These are phyloP conservation scores for Penicillium nucicola DNA, from an alignment of 495 filamentous ascomycete genomes.

Conservation along the genomic window DNA sequence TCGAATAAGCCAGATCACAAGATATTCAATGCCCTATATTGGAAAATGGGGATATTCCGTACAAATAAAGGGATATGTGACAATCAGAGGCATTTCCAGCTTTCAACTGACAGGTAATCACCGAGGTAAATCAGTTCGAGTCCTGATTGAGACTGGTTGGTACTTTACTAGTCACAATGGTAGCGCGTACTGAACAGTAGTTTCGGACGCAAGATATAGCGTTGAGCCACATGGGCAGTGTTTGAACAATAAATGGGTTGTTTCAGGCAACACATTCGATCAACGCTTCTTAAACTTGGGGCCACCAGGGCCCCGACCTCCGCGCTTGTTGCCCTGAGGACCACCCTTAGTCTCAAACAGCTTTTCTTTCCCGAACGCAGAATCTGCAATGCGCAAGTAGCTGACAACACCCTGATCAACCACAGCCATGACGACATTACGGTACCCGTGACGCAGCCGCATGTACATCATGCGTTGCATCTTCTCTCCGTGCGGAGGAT, in stretches of 20 bases:
- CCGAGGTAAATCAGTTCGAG: too few relatives aligned
- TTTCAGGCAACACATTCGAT: not conserved
- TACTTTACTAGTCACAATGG: too few relatives aligned
- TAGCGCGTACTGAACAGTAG: too few relatives aligned
- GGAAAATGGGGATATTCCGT: too few relatives aligned
- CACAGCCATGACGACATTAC: constrained; percentile 80
- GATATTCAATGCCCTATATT: too few relatives aligned
- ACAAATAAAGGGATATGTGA: too few relatives aligned
- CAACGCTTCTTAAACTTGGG: constrained; percentile 34
- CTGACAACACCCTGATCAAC: constrained; percentile 89
- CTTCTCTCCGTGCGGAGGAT: constrained; percentile 53
- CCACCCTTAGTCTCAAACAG: constrained; percentile 49
- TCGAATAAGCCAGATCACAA: too few relatives aligned
- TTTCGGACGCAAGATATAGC: too few relatives aligned
- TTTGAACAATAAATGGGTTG: not conserved
- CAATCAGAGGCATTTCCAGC: too few relatives aligned
- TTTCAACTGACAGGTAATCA: too few relatives aligned
- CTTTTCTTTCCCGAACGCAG: constrained; percentile 72
- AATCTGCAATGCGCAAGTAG: constrained; percentile 76
- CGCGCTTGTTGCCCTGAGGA: constrained; percentile 32
- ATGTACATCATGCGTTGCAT: constrained; percentile 54
- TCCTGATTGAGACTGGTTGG: too few relatives aligned
- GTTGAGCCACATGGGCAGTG: not conserved
- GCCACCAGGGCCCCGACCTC: constrained; percentile 13
- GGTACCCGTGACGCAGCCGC: constrained; percentile 78